phyloP scores from a whole-genome alignment of 305 asterid species.

The Fraxinus velutina region DNA sequence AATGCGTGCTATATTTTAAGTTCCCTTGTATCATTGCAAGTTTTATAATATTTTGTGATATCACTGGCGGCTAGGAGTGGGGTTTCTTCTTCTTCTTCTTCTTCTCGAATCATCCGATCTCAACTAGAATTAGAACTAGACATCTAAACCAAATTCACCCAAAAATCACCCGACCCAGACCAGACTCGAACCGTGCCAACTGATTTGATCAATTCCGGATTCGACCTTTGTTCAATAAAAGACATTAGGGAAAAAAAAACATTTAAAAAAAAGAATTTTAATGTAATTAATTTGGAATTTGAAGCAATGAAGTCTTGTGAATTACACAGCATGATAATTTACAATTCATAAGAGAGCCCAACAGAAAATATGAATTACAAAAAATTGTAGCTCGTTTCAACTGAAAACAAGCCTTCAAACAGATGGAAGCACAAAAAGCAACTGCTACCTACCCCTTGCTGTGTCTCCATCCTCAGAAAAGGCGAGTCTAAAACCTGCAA shows the following conservation, averaged over 20 bases:
- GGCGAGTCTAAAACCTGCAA: conserved; percentile 22
- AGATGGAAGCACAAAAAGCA: conserved; percentile 15
- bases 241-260: neutral
- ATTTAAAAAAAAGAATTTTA: neutral
- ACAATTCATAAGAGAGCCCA: conserved; percentile 9
- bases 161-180: neutral
- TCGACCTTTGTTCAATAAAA: neutral
- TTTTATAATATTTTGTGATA: no score
- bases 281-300: neutral
- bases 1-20: neutral
- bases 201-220: neutral
- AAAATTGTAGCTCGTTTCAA: neutral
- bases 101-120: neutral
- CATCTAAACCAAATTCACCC: neutral
- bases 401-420: conserved; percentile 14
- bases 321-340: neutral
- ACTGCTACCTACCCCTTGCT: conserved; percentile 19
- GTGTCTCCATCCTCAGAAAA: conserved; percentile 5
- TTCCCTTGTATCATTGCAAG: neutral
- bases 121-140: neutral
- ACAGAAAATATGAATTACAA: neutral
- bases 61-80: neutral
- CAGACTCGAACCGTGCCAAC: no score
- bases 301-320: neutral
- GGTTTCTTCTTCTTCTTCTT: no score